These are phyloP conservation scores for Phytophthora pluvialis DNA, from an alignment of 352 stramenopile species.

Conservation along the genomic window DNA sequence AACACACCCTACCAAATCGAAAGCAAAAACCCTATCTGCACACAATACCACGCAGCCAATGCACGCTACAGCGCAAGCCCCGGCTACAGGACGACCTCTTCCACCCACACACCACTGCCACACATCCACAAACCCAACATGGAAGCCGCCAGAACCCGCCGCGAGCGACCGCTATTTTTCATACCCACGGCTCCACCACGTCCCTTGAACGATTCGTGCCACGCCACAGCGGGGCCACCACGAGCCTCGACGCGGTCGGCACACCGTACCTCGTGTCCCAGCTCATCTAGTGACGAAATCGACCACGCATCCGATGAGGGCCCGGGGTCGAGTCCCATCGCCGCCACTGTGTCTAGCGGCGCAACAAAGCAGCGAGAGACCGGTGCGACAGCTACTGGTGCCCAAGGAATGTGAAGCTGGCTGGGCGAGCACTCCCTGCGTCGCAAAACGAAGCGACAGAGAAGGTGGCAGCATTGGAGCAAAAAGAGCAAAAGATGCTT, in stretches of 20 bases:
- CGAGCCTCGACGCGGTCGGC: background rate
- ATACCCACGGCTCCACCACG: background rate
- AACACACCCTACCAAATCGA: background rate
- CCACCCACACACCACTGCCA: no score
- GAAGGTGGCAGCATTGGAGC: constrained; percentile 8
- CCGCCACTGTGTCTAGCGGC: no score
- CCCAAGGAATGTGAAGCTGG: background rate
- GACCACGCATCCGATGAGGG: background rate
- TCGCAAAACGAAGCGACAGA: constrained; percentile 3
- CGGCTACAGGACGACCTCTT: no score
- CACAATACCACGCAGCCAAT: background rate
- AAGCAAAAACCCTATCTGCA: background rate
- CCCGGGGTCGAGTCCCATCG: background rate
- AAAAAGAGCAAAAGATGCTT: no score
- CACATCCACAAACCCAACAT: no score
- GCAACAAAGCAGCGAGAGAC: background rate
- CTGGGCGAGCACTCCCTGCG: background rate
- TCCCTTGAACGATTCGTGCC: background rate
- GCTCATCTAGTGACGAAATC: background rate
- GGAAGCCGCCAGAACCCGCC: no score
- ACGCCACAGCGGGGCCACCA: no score
- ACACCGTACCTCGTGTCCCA: background rate
- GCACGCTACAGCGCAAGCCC: no score
- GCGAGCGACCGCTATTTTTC: no score
- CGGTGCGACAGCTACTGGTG: background rate